A percentile compares a stretch with the other conserved stretches of the same genome.
These are phyloP conservation scores for Fomes fomentarius DNA, from an alignment of 1,284 basidiomycete genomes.

Conservation along the genomic window DNA sequence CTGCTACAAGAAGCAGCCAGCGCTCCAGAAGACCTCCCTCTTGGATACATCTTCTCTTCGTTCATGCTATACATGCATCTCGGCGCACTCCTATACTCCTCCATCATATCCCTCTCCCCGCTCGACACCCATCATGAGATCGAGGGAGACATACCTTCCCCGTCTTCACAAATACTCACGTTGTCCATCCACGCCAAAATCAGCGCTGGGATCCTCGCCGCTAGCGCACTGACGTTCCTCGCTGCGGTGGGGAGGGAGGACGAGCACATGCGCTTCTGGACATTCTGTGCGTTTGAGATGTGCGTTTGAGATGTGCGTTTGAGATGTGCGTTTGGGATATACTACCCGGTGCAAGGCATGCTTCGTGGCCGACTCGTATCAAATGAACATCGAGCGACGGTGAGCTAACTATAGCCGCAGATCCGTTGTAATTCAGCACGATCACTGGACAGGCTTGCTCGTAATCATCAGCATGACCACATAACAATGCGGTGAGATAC, in stretches of 20 bases:
- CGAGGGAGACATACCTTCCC: neutral
- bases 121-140: conserved; percentile 20
- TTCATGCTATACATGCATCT: conserved; percentile 84
- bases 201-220: conserved; percentile 62
- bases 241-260: conserved; percentile 46
- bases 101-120: conserved; percentile 45
- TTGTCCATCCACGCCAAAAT: conserved; percentile 68
- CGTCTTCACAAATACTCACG: conserved; percentile 23
- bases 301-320: no score
- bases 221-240: conserved; percentile 60
- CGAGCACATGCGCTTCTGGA: conserved; percentile 64
- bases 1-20: conserved; percentile 61
- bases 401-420: no score
- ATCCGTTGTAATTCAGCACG: no score
- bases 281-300: conserved; percentile 74
- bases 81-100: conserved; percentile 70
- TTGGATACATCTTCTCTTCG: conserved; percentile 76
- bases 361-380: conserved; percentile 66
- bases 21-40: conserved; percentile 48
- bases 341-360: conserved; percentile 80
- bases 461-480: no score
- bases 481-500: no score
- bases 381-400: conserved; percentile 75
- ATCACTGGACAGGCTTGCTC: no score
- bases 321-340: no score